Percentiles rank a stretch among this genome's conserved stretches.
Conservation (phyloP, 257 asterid genomes). For the Ballota nigra region DNA sequence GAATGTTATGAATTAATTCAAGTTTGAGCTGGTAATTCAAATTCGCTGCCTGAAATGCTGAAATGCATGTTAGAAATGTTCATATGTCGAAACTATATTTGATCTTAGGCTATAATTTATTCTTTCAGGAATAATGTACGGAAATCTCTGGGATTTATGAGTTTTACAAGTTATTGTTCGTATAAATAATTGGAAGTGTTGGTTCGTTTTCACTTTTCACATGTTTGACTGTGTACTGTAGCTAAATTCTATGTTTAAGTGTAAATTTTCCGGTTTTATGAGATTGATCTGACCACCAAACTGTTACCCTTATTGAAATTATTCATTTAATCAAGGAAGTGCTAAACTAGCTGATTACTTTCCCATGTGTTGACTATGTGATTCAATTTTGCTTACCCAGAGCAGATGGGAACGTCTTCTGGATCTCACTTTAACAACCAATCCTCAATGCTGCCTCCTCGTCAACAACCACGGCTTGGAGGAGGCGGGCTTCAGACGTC, state of each 20-base stretch:
- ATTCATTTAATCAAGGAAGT: not conserved
- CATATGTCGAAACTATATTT: not conserved
- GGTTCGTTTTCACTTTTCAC: not conserved
- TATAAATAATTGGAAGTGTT: not conserved
- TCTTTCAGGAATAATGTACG: not conserved
- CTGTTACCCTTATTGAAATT: not conserved
- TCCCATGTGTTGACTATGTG: not conserved
- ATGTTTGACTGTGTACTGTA: not conserved
- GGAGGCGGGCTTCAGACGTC: slow-evolving; percentile 69
- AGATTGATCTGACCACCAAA: not conserved
- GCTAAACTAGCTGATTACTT: not conserved
- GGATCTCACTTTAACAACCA: slow-evolving; percentile 73
- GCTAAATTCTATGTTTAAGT: not conserved
- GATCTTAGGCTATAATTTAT: not conserved
- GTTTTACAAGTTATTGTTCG: not conserved
- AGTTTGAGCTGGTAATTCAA: not conserved
- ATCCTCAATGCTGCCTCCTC: slow-evolving; percentile 90
- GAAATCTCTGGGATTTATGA: not conserved
- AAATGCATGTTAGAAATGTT: slow-evolving; percentile 13
- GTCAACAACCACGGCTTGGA: slow-evolving; percentile 77
- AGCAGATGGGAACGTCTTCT: slow-evolving; percentile 60
- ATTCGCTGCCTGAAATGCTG: not conserved
- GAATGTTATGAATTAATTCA: not conserved
- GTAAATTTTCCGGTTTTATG: slow-evolving; percentile 5
- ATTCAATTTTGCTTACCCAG: slow-evolving; percentile 1